Evolutionary conservation across 2,329 filamentous ascomycete species (phyloP).

Genomic region (Ciborinia camelliae): DNA sequence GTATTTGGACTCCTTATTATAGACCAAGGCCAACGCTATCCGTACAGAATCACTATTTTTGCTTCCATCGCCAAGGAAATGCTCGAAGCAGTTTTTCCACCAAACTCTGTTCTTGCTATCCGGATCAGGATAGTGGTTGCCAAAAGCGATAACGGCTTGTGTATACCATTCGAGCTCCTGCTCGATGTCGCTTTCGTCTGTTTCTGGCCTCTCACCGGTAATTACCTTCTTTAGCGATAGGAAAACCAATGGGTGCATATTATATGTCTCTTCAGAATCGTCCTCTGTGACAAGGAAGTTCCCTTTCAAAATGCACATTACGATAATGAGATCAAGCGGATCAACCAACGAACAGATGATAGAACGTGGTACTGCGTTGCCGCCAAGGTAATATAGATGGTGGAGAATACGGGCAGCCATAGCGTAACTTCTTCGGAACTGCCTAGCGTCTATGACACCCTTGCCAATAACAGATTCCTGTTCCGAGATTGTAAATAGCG

Average conservation of each 20-base stretch:
- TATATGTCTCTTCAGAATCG: constrained; percentile 27
- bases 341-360: constrained; percentile 27
- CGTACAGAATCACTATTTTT: constrained; percentile 25
- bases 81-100: constrained; percentile 31
- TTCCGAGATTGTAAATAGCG: constrained; percentile 24
- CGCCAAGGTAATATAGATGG: constrained; percentile 30
- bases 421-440: constrained; percentile 25
- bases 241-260: constrained; percentile 29
- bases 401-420: constrained; percentile 24
- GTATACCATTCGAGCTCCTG: constrained; percentile 30
- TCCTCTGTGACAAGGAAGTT: constrained; percentile 24
- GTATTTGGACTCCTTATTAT: constrained; percentile 29
- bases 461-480: constrained; percentile 27
- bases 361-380: constrained; percentile 25
- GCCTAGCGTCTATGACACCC: constrained; percentile 26
- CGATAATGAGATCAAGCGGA: constrained; percentile 29
- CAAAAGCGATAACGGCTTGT: constrained; percentile 28
- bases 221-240: constrained; percentile 27
- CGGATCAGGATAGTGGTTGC: constrained; percentile 28
- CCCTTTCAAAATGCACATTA: constrained; percentile 27
- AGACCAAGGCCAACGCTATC: constrained; percentile 26
- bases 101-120: constrained; percentile 26
- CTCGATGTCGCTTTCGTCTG: constrained; percentile 22
- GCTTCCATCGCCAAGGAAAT: constrained; percentile 26
- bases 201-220: constrained; percentile 14